Evolutionary conservation across 768 basidiomycete species (phyloP), one percentile per base, ranked within the genome.

Genomic region (Suillus spraguei): DNA sequence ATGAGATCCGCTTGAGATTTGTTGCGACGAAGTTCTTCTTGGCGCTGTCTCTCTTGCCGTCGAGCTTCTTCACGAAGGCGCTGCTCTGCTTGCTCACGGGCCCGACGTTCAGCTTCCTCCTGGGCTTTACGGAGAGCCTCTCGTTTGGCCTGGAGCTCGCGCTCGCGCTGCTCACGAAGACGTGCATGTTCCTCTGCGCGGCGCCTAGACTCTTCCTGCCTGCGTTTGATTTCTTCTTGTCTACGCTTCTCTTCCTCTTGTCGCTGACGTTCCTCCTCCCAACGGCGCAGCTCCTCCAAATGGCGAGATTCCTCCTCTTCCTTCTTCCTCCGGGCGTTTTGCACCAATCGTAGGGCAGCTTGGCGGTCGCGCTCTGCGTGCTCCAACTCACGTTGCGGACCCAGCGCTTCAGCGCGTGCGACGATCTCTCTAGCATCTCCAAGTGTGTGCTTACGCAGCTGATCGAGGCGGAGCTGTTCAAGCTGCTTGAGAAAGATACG

Each of bases 401-500:
- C 35, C 35, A 65, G 63, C 6, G 6, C 61, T 20, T 63, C 66
- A 16, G 75, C 77, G 5, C 77, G 66, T 62, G 61, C 65, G 35
- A 66, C 41, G 5, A 28, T 63, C 55, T 73, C 64, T 3, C 74
- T 74, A 20, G 49, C 70, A 16, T n/a, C 22, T 46, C 66, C 70
- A 32, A 76, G 66, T 13, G 62, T 63, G 9, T 72, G 60, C 0
- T 44, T 6, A 41, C 64, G 22, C 10, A 36, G 11, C 1, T 69
- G 64, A 2, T 76, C 62, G 3, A 68, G 13, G 1, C 65, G 61
- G 24, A 75, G 67, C 0, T 46, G 56, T 24, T 6, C 22, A 0
- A 76, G 61, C 17, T 75, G 74, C 52, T 64, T 14, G 60, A 74
- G 42, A 44, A 76, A 74, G 28, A 75, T 66, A 14, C 10, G 56